Evolutionary conservation across 2,329 filamentous ascomycete genomes (phyloP), one percentile per base, ranked within the genome.

Genomic region (Graphiopsis chlorocephala): DNA sequence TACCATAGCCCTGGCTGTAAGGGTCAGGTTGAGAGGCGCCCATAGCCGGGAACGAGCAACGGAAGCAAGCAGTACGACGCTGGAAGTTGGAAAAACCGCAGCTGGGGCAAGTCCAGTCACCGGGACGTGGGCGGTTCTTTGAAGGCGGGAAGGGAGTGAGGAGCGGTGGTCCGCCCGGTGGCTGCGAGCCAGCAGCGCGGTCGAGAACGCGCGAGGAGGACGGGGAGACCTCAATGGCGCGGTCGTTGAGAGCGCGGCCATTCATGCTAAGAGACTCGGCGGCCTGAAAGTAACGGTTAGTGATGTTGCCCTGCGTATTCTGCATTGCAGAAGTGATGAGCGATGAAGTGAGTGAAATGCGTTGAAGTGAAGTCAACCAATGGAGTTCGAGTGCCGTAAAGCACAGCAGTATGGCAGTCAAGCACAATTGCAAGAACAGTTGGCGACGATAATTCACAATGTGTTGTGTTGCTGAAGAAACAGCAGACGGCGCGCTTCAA

Each of bases 41-140:
- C 78, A 96, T 92, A 28, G 95, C 94, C n/a, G 95, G 94, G 87
- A 96, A 99, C 1, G 93, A 97, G 84, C 95, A 99, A 72, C 95
- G 91, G 90, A 99, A 99, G 80, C 95, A 99, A 61, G 94, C 95
- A 20, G 95, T 98, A 72, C 95, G 92, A 73, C 95, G 92, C 81
- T 99, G 95, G 84, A 99, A 99, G 85, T 99, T 99, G 74, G 93
- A 97, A 82, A 99, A 99, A 67, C 95, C 95, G 75, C 95, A 99
- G 61, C 93, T 97, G 53, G 95, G 95, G 83, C 95, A 99, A 66
- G 94, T 98, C 95, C 95, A 99, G 80, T 99, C 95, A 77, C 95
- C 95, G 45, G 95, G 95, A 65, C 95, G 90, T 67, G 95, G 95
- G 50, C 95, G 89, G 80, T 99, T 99, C 86, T 99, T 99, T 81